Percentiles rank a stretch among this genome's conserved stretches.
These are phyloP conservation scores for Leccinum longicurvipes DNA, from an alignment of 768 basidiomycete species.

Conservation along the genomic window DNA sequence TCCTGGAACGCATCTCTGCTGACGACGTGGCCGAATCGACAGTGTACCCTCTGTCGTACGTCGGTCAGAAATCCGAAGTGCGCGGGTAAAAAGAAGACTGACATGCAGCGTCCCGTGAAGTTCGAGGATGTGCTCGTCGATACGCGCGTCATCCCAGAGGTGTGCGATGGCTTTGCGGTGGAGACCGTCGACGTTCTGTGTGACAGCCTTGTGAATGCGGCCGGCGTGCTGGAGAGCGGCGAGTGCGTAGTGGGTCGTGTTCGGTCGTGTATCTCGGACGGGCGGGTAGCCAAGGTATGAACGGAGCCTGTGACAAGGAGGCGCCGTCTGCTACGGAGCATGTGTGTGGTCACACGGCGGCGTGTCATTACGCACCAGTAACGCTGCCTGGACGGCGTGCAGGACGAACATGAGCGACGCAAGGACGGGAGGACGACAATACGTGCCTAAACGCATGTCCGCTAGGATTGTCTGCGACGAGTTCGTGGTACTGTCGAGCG, in stretches of 20 bases:
- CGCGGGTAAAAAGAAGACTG: slow-evolving; percentile 15
- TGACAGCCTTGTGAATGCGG: slow-evolving; percentile 63
- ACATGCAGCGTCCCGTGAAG: slow-evolving; percentile 89
- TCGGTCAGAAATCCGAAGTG: slow-evolving; percentile 9
- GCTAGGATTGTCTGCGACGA: slow-evolving; percentile 65
- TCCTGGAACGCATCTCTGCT: slow-evolving; percentile 71
- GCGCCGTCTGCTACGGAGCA: too few relatives aligned
- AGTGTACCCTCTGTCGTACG: slow-evolving; percentile 59
- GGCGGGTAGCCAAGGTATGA: slow-evolving; percentile 85
- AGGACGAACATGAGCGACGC: slow-evolving; percentile 4
- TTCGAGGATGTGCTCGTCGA: slow-evolving; percentile 58
- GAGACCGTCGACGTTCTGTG: slow-evolving; percentile 93
- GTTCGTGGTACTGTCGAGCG: slow-evolving; percentile 63
- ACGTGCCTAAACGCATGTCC: slow-evolving; percentile 70
- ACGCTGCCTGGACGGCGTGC: slow-evolving; percentile 54
- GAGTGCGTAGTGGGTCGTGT: slow-evolving; percentile 85
- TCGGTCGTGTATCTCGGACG: slow-evolving; percentile 78
- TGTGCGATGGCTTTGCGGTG: slow-evolving; percentile 73
- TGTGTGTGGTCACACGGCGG: not conserved
- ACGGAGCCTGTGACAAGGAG: slow-evolving; percentile 46
- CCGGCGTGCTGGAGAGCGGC: slow-evolving; percentile 76
- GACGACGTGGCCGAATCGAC: slow-evolving; percentile 67
- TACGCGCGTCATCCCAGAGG: slow-evolving; percentile 38
- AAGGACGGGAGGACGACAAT: not conserved
- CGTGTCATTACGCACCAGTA: slow-evolving; percentile 57